phyloP scores from a whole-genome alignment of 148 eudicot species.

The Arbutus unedo region DNA sequence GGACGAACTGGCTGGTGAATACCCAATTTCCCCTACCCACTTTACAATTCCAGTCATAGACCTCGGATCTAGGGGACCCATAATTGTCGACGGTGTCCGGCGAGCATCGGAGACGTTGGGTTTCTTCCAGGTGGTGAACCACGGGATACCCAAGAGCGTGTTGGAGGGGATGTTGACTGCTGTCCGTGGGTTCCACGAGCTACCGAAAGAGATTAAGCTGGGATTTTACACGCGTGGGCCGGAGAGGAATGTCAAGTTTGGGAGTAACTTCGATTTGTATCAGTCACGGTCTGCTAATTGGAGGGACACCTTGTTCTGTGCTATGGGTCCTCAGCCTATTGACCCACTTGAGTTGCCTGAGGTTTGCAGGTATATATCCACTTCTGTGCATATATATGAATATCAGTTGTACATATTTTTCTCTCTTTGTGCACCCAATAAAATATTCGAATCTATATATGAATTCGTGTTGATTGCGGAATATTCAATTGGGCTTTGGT shows the following conservation, averaged over 20 bases:
- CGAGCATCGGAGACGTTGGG: conserved; percentile 28
- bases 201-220: conserved; percentile 8
- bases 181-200: conserved; percentile 17
- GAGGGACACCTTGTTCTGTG: conserved; percentile 23
- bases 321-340: conserved; percentile 19
- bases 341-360: conserved; percentile 20
- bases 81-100: conserved; percentile 10
- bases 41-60: conserved; percentile 24
- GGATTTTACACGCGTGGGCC: conserved; percentile 4
- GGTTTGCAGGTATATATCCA: conserved; percentile 16
- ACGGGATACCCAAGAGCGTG: conserved; percentile 17
- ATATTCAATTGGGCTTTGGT: not conserved
- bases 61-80: not conserved
- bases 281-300: conserved; percentile 18
- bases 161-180: conserved; percentile 18
- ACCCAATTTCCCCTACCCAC: not conserved
- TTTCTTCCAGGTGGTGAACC: conserved; percentile 40
- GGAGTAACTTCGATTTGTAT: conserved; percentile 23
- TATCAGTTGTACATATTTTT: not conserved
- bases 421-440: not conserved
- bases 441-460: not conserved
- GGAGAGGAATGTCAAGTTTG: not conserved
- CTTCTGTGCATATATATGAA: not conserved
- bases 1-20: conserved; percentile 23
- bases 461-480: too few relatives aligned